A percentile compares a stretch with the other conserved stretches of the same genome.
Conservation (phyloP, 352 stramenopile genomes). For the Phytophthora tubulina region DNA sequence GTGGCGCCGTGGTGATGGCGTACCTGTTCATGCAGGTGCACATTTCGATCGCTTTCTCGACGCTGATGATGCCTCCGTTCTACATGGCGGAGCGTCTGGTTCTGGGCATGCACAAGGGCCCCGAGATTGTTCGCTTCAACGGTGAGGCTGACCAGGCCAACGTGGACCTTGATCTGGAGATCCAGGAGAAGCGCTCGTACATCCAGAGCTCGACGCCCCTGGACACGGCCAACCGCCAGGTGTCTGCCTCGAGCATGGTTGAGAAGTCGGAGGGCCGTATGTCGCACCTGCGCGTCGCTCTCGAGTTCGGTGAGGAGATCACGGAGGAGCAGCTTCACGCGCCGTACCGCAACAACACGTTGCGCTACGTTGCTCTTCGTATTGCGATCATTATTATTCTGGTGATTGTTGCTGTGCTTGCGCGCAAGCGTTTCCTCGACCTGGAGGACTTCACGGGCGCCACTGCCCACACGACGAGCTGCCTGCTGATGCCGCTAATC, state of each 20-base stretch:
- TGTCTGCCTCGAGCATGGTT: slow-evolving; percentile 12
- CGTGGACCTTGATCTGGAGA: background rate
- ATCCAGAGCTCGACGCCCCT: background rate
- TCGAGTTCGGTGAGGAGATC: slow-evolving; percentile 45
- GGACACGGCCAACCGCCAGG: background rate
- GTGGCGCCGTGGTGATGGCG: background rate
- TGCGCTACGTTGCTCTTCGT: slow-evolving; percentile 30
- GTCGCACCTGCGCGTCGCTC: slow-evolving; percentile 8
- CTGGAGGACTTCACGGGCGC: slow-evolving; percentile 56
- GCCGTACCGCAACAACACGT: slow-evolving; percentile 30
- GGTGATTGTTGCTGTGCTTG: slow-evolving; percentile 49
- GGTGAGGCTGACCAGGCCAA: background rate
- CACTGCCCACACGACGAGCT: slow-evolving; percentile 36
- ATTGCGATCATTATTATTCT: slow-evolving; percentile 49
- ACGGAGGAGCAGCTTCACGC: slow-evolving; percentile 32
- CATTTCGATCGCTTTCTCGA: slow-evolving; percentile 9
- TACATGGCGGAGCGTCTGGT: background rate
- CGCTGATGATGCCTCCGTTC: slow-evolving; percentile 48
- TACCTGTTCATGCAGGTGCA: slow-evolving; percentile 1
- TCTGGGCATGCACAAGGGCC: background rate
- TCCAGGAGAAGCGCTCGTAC: background rate
- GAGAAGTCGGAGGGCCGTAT: slow-evolving; percentile 26
- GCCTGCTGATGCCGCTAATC: slow-evolving; percentile 57
- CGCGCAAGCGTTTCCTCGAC: slow-evolving; percentile 60
- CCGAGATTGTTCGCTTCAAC: background rate